Conservation (phyloP, 805 yeast genomes). For the Jamesozyma spencerorum region DNA sequence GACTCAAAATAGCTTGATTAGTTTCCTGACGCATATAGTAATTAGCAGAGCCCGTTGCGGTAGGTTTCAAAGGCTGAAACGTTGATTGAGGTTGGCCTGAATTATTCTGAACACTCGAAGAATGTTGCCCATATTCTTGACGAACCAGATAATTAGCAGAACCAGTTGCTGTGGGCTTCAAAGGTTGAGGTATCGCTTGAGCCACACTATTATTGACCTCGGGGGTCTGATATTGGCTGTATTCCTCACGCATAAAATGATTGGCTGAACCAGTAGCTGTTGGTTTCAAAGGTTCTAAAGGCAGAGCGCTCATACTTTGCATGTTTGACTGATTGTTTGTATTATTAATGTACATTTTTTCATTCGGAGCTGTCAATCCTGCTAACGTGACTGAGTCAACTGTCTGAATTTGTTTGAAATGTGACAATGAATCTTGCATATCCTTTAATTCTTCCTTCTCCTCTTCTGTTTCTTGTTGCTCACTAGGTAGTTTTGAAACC, state of each 20-base stretch:
- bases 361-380: neutral
- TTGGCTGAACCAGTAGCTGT: slow-evolving; percentile 31
- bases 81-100: slow-evolving; percentile 5
- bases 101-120: neutral
- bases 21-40: slow-evolving; percentile 14
- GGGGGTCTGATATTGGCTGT: slow-evolving; percentile 2
- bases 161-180: slow-evolving; percentile 35
- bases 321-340: neutral
- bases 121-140: slow-evolving; percentile 9
- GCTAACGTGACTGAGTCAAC: slow-evolving; percentile 47
- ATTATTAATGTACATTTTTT: slow-evolving; percentile 1
- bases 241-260: slow-evolving; percentile 21
- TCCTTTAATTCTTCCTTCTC: slow-evolving; percentile 65
- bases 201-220: neutral
- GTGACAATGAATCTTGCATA: slow-evolving; percentile 64
- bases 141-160: slow-evolving; percentile 32
- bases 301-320: too few species aligned
- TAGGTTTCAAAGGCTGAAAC: slow-evolving; percentile 28
- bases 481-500: slow-evolving; percentile 26
- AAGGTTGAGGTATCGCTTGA: slow-evolving; percentile 10
- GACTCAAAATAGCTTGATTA: neutral
- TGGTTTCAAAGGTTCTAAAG: slow-evolving; percentile 29
- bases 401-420: slow-evolving; percentile 61
- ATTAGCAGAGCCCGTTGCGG: slow-evolving; percentile 30
- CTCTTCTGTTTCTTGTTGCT: slow-evolving; percentile 40